Evolutionary conservation across 805 yeast genomes (phyloP).

Genomic region (Kuraishia piskuri): DNA sequence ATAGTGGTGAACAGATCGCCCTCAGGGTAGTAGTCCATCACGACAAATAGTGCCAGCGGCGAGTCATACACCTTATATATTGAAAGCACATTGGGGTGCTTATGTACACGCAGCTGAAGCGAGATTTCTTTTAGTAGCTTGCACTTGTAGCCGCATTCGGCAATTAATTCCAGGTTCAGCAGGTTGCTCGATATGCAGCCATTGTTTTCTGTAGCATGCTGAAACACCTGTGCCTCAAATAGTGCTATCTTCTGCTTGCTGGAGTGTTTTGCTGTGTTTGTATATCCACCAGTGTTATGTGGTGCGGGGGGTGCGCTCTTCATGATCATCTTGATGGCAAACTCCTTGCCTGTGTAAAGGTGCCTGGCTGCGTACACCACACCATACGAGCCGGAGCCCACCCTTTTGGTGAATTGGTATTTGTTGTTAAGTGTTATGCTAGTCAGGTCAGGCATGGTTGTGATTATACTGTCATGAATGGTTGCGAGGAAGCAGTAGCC

Average conservation of each 20-base stretch:
- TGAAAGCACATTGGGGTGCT: slow-evolving; percentile 70
- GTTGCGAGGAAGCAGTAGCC: too few relatives aligned
- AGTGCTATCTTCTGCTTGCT: slow-evolving; percentile 21
- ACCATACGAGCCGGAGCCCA: slow-evolving; percentile 86
- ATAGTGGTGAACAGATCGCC: slow-evolving; percentile 86
- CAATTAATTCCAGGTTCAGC: slow-evolving; percentile 27
- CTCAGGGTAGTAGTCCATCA: slow-evolving; percentile 80
- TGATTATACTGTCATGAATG: too few relatives aligned
- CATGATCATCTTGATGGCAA: slow-evolving; percentile 67
- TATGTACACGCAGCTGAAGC: slow-evolving; percentile 65
- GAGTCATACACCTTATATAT: slow-evolving; percentile 67
- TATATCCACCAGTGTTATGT: not conserved
- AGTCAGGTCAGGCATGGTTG: slow-evolving; percentile 11
- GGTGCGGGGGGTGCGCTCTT: slow-evolving; percentile 30
- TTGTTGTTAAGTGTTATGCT: slow-evolving; percentile 24
- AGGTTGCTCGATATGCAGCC: slow-evolving; percentile 20
- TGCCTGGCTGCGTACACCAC: slow-evolving; percentile 66
- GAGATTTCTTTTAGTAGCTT: slow-evolving; percentile 56
- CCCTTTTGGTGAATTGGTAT: slow-evolving; percentile 35
- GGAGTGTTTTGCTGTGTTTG: slow-evolving; percentile 7
- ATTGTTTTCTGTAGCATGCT: slow-evolving; percentile 16
- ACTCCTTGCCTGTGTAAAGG: slow-evolving; percentile 34
- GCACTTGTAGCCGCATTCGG: slow-evolving; percentile 22
- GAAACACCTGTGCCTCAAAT: slow-evolving; percentile 18
- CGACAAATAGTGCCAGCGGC: slow-evolving; percentile 50